phyloP scores from a whole-genome alignment of 2,329 filamentous ascomycete genomes.

The Fusarium lateritium region DNA sequence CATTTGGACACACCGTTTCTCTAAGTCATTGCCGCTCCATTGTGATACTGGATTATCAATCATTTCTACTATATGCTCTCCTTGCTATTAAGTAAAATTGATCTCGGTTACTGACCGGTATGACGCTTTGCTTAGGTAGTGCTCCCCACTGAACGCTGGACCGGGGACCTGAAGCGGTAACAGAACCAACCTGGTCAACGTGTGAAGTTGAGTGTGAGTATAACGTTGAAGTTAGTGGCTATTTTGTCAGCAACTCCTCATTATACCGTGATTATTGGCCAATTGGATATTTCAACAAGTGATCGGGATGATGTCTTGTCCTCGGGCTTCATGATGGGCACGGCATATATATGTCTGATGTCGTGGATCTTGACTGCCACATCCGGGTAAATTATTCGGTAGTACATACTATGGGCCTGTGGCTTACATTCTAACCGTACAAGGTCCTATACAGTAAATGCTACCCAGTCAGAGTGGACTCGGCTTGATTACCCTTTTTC shows the following conservation, averaged over 20 bases:
- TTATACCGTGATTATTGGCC: not conserved
- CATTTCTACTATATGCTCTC: not conserved
- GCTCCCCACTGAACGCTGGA: constrained; percentile 4
- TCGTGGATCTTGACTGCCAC: not conserved
- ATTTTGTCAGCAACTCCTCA: constrained; percentile 9
- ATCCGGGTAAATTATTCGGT: constrained; percentile 39
- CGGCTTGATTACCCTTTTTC: constrained; percentile 6
- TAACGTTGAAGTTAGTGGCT: constrained; percentile 1
- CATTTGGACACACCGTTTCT: constrained; percentile 24
- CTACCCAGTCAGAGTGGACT: not conserved
- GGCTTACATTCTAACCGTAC: constrained; percentile 5
- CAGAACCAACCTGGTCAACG: constrained; percentile 7
- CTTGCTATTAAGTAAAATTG: not conserved
- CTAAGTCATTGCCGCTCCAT: not conserved
- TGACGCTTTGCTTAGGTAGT: not conserved
- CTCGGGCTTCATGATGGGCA: not conserved
- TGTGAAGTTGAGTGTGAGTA: constrained; percentile 7
- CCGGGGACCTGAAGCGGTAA: constrained; percentile 8
- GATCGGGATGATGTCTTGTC: not conserved
- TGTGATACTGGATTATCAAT: not conserved
- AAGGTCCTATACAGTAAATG: not conserved
- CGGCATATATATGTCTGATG: not conserved
- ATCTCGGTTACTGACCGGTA: not conserved
- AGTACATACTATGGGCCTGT: not conserved
- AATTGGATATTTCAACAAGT: constrained; percentile 4